Evolutionary conservation across 305 asterid species (phyloP).

Genomic region (Plantago rigida): DNA sequence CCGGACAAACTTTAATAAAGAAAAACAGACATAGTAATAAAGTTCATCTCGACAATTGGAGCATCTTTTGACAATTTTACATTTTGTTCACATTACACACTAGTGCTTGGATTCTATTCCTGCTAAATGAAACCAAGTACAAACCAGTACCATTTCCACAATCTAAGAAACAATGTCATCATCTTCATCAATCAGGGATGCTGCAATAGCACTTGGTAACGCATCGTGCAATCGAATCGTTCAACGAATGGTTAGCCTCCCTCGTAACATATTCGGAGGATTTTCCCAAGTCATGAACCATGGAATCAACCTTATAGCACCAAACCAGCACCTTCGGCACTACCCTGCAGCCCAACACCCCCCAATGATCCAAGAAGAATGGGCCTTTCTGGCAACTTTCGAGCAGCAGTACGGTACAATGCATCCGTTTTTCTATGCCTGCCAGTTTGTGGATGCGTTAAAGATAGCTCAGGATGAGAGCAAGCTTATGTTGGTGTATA

Average conservation of each 20-base stretch:
- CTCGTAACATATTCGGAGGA: slow-evolving; percentile 50
- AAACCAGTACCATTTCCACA: slow-evolving; percentile 2
- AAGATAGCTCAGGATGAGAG: slow-evolving; percentile 57
- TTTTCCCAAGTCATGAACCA: slow-evolving; percentile 57
- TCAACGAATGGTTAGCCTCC: slow-evolving; percentile 53
- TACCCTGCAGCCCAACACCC: slow-evolving; percentile 33
- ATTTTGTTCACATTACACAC: slow-evolving; percentile 25
- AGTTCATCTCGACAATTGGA: slow-evolving; percentile 27
- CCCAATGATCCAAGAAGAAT: slow-evolving; percentile 50
- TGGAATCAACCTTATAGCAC: slow-evolving; percentile 44
- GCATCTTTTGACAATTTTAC: slow-evolving; percentile 32
- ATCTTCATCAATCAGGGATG: slow-evolving; percentile 35
- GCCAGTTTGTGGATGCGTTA: slow-evolving; percentile 48
- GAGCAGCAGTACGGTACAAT: slow-evolving; percentile 59
- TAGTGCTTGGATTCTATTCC: slow-evolving; percentile 22
- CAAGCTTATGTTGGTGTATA: slow-evolving; percentile 61
- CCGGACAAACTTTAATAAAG: slow-evolving; percentile 27
- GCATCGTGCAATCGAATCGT: slow-evolving; percentile 33
- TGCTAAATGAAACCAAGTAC: not conserved
- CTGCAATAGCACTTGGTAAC: slow-evolving; percentile 38
- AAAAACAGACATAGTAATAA: slow-evolving; percentile 15
- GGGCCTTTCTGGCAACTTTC: slow-evolving; percentile 48
- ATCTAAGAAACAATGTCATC: slow-evolving; percentile 31
- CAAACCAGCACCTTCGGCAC: slow-evolving; percentile 32
- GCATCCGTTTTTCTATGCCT: slow-evolving; percentile 78